A percentile compares a stretch with the other conserved stretches of the same genome.
These are phyloP conservation scores for Phoenix roebelenii DNA, from an alignment of 176 grass and related monocot genomes.

Conservation along the genomic window DNA sequence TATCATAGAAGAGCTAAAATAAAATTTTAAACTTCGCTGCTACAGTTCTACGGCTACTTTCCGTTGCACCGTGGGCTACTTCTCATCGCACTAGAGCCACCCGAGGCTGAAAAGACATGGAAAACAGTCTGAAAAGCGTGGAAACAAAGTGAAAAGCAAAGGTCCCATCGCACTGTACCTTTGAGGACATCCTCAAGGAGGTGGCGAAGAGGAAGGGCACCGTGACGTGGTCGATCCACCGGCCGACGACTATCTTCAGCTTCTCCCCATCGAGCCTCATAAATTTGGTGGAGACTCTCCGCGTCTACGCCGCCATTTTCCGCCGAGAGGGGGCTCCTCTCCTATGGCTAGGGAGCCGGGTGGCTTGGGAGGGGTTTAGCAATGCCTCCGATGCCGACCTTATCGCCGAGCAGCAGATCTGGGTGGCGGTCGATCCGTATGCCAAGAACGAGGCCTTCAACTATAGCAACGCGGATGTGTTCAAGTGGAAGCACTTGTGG, in stretches of 20 bases:
- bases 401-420: conserved; percentile 81
- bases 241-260: conserved; percentile 44
- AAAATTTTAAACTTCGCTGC: too few species aligned
- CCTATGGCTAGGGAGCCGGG: conserved; percentile 37
- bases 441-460: conserved; percentile 85
- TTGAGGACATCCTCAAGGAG: conserved; percentile 41
- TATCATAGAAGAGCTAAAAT: too few species aligned
- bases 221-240: conserved; percentile 59
- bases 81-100: too few species aligned
- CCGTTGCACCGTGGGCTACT: too few species aligned
- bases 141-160: too few species aligned
- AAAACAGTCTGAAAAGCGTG: too few species aligned
- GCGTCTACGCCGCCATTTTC: conserved; percentile 79
- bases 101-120: too few species aligned
- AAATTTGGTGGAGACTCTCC: conserved; percentile 38
- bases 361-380: conserved; percentile 53
- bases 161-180: too few species aligned
- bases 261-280: conserved; percentile 53
- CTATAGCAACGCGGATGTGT: conserved; percentile 71
- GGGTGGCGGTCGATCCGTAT: conserved; percentile 59
- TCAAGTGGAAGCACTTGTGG: conserved; percentile 84
- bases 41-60: too few species aligned
- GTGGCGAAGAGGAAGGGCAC: conserved; percentile 25
- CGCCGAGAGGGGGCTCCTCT: conserved; percentile 43
- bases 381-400: conserved; percentile 70